Base-by-base conservation (phyloP, 768 basidiomycete species). In the Hygrophorus russula region DNA sequence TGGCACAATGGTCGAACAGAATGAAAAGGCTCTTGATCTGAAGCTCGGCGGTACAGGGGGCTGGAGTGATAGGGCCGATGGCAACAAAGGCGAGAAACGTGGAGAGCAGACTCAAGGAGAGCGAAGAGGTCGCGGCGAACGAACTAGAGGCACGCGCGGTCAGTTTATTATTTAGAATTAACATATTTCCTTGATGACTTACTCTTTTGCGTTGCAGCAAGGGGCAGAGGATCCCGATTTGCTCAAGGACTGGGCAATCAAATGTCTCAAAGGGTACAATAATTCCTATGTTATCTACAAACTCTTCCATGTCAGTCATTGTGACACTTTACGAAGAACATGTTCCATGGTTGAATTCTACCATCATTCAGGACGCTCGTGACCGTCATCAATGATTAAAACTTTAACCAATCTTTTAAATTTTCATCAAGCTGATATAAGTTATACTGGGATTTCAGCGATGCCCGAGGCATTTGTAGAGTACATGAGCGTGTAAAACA, bases 11-110 rank as follows among this genome's bases (percentile, higher is more conserved):
- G 80, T 92, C 4, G 92, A 97, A 55, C 83, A 87, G 52, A 94
- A 90, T 54, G 92, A 97, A 63, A 94, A 93, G 68, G 68, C 76
- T 1, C 64, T 96, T 36, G 92, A 96, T 58, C 56, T 70, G 51
- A 93, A 91, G 59, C 76, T 92, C 52, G 89, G 90, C 40, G 74
- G 74, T 4, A 61, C 67, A 30, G 60, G 68, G 30, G 71, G 69
- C 6, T 84, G 82, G 82, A 67, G 68, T 34, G 84, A 86, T 35
- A 66, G 82, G 33, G 70, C 66, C 24, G 84, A 85, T 49, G 80
- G 80, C 12, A 66, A 59, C 17, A 84, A 87, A 56, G 80, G 79
- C 18, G 84, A 85, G 52, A 88, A 87, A 60, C 74, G 83, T 12
- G 78, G 80, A 11, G 86, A 89, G 52, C 84, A 86, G 56, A 67